These are phyloP conservation scores for Cerrena zonata DNA, from an alignment of 1,284 basidiomycete genomes.

Conservation along the genomic window DNA sequence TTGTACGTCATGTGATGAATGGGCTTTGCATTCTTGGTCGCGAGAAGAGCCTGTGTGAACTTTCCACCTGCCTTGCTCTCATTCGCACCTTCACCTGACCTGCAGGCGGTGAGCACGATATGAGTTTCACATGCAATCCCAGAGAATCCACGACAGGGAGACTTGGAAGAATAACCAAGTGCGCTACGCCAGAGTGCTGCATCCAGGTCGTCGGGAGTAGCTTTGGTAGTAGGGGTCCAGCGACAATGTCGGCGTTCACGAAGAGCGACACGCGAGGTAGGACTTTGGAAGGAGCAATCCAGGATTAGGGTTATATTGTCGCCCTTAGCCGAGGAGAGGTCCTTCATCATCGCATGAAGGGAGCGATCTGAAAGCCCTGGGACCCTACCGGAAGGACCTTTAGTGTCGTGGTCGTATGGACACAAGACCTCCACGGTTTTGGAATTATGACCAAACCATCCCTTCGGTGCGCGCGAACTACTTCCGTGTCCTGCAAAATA, in stretches of 20 bases:
- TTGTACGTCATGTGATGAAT: slow-evolving; percentile 49
- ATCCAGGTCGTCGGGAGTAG: slow-evolving; percentile 46
- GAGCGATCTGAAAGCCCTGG: slow-evolving; percentile 64
- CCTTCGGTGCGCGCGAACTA: slow-evolving; percentile 44
- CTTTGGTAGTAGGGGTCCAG: slow-evolving; percentile 50
- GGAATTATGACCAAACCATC: slow-evolving; percentile 44
- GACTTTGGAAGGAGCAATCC: slow-evolving; percentile 56
- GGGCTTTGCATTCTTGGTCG: slow-evolving; percentile 37
- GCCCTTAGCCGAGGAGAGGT: slow-evolving; percentile 51
- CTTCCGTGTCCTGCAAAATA: slow-evolving; percentile 69
- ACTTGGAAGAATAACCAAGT: slow-evolving; percentile 26
- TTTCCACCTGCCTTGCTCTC: slow-evolving; percentile 58
- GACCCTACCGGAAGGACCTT: slow-evolving; percentile 39
- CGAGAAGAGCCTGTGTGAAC: slow-evolving; percentile 51
- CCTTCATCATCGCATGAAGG: slow-evolving; percentile 49
- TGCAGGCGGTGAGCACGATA: slow-evolving; percentile 50
- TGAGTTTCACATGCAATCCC: slow-evolving; percentile 38
- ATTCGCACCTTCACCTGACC: slow-evolving; percentile 43
- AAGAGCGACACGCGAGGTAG: slow-evolving; percentile 31
- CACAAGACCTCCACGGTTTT: slow-evolving; percentile 53
- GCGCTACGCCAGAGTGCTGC: slow-evolving; percentile 48
- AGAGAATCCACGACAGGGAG: slow-evolving; percentile 42
- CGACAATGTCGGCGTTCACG: slow-evolving; percentile 43
- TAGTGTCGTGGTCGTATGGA: slow-evolving; percentile 56
- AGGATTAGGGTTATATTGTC: slow-evolving; percentile 63